Evolutionary conservation across 192 early-diverging fungal genomes (phyloP).

Genomic region (Gigaspora rosea): DNA sequence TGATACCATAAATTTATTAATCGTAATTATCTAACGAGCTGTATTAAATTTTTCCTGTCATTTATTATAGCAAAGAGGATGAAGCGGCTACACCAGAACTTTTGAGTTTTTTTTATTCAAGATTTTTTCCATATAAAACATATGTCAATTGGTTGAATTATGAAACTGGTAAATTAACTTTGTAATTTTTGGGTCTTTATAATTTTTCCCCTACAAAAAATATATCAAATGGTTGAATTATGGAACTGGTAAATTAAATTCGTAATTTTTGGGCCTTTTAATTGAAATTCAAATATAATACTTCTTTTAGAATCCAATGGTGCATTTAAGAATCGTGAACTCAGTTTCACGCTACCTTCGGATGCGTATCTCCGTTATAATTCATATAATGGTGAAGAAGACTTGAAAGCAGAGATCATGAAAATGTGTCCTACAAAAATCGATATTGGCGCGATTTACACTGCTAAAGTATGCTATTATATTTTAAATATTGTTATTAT

Average conservation of each 20-base stretch:
- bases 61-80: neutral
- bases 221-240: slow-evolving; percentile 90
- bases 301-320: slow-evolving; percentile 56
- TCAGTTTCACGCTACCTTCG: slow-evolving; percentile 80
- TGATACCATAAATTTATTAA: no score
- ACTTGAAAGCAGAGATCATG: slow-evolving; percentile 74
- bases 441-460: slow-evolving; percentile 97
- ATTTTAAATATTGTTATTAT: neutral
- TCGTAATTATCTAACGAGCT: no score
- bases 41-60: no score
- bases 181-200: neutral
- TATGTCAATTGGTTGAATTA: slow-evolving; percentile 91
- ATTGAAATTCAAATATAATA: neutral
- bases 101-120: slow-evolving; percentile 79
- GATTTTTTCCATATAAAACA: slow-evolving; percentile 80
- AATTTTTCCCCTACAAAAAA: slow-evolving; percentile 40
- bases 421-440: slow-evolving; percentile 87
- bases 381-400: slow-evolving; percentile 72
- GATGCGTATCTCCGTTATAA: slow-evolving; percentile 90
- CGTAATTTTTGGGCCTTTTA: neutral
- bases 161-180: slow-evolving; percentile 51
- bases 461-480: slow-evolving; percentile 52
- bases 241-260: slow-evolving; percentile 51
- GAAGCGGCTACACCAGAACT: slow-evolving; percentile 18
- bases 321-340: slow-evolving; percentile 86